phyloP scores from a whole-genome alignment of 257 asterid genomes.

The Galeopsis tetrahit region DNA sequence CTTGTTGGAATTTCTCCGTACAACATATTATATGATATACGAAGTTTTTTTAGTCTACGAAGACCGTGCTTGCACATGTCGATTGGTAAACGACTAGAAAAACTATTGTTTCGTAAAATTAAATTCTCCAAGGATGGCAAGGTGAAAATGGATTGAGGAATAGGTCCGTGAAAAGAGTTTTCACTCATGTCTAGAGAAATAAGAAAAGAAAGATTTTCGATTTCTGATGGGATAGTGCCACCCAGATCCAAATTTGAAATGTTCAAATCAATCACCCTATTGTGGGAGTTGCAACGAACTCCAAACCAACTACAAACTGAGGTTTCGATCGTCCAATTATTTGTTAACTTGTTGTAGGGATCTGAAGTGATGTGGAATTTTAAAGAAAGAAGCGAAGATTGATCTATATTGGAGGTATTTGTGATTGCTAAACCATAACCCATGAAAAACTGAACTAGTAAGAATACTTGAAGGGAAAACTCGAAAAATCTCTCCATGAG shows the following conservation, averaged over 20 bases:
- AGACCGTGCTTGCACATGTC: not conserved
- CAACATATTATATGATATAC: constrained; percentile 3
- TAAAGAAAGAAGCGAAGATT: constrained; percentile 29
- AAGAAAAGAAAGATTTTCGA: not conserved
- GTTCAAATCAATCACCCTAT: not conserved
- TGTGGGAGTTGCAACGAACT: not conserved
- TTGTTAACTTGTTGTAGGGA: not conserved
- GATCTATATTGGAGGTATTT: not conserved
- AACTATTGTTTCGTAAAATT: not conserved
- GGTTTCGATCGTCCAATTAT: not conserved
- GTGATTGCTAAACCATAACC: not conserved
- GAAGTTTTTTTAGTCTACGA: constrained; percentile 1
- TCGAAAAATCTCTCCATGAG: not conserved
- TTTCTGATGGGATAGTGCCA: not conserved
- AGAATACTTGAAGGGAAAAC: not conserved
- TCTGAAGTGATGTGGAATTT: constrained; percentile 9
- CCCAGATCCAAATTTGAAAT: not conserved
- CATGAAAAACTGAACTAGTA: not conserved
- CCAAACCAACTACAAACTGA: not conserved
- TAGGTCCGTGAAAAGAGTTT: not conserved
- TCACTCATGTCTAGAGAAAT: not conserved
- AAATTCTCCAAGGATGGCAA: not conserved
- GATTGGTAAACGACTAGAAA: not conserved
- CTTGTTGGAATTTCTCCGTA: constrained; percentile 22
- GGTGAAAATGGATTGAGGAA: constrained; percentile 1